phyloP scores from a whole-genome alignment of 495 filamentous ascomycete species.

The Echria macrotheca region DNA sequence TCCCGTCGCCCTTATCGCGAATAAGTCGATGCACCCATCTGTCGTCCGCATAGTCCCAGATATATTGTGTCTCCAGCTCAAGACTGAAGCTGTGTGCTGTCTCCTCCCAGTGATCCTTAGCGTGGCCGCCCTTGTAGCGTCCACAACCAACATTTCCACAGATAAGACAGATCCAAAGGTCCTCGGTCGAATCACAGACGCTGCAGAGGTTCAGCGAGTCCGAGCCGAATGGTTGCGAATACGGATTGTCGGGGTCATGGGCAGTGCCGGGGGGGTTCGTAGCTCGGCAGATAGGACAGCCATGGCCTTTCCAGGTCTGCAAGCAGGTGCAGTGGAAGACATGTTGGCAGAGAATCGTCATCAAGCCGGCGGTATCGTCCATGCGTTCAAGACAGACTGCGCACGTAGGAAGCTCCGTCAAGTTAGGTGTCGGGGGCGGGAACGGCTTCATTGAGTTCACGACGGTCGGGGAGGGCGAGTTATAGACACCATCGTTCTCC shows the following conservation, averaged over 20 bases:
- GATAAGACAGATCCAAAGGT: slow-evolving; percentile 92
- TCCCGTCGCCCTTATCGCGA: slow-evolving; percentile 83
- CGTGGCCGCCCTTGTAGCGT: slow-evolving; percentile 88
- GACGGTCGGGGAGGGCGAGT: slow-evolving; percentile 40
- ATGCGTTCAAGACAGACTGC: slow-evolving; percentile 96
- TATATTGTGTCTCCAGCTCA: slow-evolving; percentile 85
- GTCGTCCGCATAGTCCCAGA: slow-evolving; percentile 96
- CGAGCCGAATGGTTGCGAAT: slow-evolving; percentile 45
- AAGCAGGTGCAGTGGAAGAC: slow-evolving; percentile 97
- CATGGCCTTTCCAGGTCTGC: slow-evolving; percentile 90
- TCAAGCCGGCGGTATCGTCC: slow-evolving; percentile 91
- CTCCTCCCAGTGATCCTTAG: slow-evolving; percentile 87
- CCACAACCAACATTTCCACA: slow-evolving; percentile 93
- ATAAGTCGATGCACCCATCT: slow-evolving; percentile 94
- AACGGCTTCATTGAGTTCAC: slow-evolving; percentile 67
- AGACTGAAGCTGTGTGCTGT: slow-evolving; percentile 86
- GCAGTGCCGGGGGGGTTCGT: slow-evolving; percentile 49
- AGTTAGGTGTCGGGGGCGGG: slow-evolving; percentile 82
- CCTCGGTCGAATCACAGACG: slow-evolving; percentile 67
- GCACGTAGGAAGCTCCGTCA: slow-evolving; percentile 91
- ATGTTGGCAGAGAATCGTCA: slow-evolving; percentile 96
- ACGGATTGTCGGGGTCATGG: slow-evolving; percentile 36
- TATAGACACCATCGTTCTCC: slow-evolving; percentile 63
- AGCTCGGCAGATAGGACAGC: slow-evolving; percentile 92
- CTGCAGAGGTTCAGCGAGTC: slow-evolving; percentile 53